Evolutionary conservation across 176 grass and related monocot genomes (phyloP).

Genomic region (Dendrocalamus sinicus): DNA sequence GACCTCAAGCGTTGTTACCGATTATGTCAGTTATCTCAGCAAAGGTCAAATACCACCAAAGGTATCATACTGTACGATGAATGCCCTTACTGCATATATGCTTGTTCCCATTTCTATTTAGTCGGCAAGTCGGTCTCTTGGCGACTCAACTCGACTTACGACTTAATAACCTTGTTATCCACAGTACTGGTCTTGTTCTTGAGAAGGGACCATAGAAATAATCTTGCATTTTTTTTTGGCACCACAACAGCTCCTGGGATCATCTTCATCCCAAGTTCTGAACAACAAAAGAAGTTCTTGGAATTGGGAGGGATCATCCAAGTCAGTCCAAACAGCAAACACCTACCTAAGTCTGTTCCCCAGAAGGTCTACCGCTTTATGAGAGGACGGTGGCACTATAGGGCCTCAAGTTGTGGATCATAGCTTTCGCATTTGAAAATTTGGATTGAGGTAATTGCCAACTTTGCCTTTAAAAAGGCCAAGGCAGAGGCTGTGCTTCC

Average conservation of each 20-base stretch:
- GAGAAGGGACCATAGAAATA: background rate
- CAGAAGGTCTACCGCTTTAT: too few relatives aligned
- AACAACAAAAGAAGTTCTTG: background rate
- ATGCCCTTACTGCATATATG: slow-evolving; percentile 38
- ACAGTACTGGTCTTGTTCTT: background rate
- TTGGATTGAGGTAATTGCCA: background rate
- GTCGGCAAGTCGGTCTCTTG: too few relatives aligned
- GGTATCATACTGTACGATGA: slow-evolving; percentile 59
- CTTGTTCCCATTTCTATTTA: background rate
- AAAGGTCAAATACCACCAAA: slow-evolving; percentile 99
- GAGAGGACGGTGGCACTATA: too few relatives aligned
- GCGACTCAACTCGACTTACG: too few relatives aligned
- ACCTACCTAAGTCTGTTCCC: too few relatives aligned
- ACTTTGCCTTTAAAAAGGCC: slow-evolving; percentile 18
- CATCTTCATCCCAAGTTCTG: too few relatives aligned
- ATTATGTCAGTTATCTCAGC: slow-evolving; percentile 94
- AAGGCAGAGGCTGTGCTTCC: slow-evolving; percentile 18
- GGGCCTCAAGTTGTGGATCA: background rate
- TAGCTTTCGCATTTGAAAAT: slow-evolving; percentile 2
- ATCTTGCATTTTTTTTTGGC: too few relatives aligned
- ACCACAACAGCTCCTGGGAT: too few relatives aligned
- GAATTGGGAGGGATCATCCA: background rate
- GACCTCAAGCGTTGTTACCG: slow-evolving; percentile 74
- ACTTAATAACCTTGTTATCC: background rate
- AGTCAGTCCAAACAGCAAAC: too few relatives aligned